A percentile compares a stretch with the other conserved stretches of the same genome.
phyloP scores from a whole-genome alignment of 306 rosid genomes.

The Cyamopsis tetragonoloba region DNA sequence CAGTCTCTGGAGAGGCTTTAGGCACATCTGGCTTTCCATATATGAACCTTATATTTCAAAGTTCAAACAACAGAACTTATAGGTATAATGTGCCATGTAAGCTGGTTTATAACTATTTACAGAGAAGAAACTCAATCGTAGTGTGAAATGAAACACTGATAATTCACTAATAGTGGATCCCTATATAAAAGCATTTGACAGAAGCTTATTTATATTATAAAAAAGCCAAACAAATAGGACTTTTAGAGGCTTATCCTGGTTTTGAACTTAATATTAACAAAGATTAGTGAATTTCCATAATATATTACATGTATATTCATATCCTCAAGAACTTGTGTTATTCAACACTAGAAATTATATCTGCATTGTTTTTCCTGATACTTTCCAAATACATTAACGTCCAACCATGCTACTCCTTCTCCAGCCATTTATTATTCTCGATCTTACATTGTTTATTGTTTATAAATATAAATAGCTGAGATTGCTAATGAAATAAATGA shows the following conservation, averaged over 20 bases:
- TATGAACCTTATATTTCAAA: slow-evolving; percentile 54
- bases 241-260: neutral
- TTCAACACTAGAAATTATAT: slow-evolving; percentile 9
- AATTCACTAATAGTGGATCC: slow-evolving; percentile 12
- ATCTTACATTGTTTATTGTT: no score
- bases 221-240: neutral
- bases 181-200: slow-evolving; percentile 11
- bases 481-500: neutral
- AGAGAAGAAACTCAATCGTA: slow-evolving; percentile 12
- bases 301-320: neutral
- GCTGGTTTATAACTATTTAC: neutral
- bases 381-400: neutral
- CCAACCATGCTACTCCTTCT: neutral
- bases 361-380: slow-evolving; percentile 1
- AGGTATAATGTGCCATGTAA: slow-evolving; percentile 4
- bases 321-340: slow-evolving; percentile 10
- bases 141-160: neutral
- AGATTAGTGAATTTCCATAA: slow-evolving; percentile 7
- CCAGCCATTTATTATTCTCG: neutral
- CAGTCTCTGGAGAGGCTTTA: slow-evolving; percentile 57
- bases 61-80: slow-evolving; percentile 4
- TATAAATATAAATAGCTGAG: slow-evolving; percentile 5
- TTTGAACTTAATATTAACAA: neutral
- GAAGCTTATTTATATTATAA: neutral
- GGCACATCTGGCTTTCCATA: slow-evolving; percentile 98